A percentile compares a stretch with the other conserved stretches of the same genome.
phyloP scores from a whole-genome alignment of 768 basidiomycete species.

The Porphyrellus cyaneotinctus region DNA sequence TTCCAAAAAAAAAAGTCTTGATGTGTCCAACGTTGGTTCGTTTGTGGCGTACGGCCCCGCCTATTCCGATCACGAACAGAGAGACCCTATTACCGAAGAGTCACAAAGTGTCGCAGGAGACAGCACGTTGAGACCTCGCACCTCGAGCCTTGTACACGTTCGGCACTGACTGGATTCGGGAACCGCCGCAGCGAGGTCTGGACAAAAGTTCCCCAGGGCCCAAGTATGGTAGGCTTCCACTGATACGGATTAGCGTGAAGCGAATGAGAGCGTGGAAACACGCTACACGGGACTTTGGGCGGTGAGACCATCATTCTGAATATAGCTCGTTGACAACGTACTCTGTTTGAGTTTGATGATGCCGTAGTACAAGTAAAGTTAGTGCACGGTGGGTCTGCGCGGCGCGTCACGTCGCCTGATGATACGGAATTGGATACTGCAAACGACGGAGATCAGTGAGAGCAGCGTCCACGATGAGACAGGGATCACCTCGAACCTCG shows the following conservation, averaged over 20 bases:
- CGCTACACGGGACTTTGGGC: not conserved
- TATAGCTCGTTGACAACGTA: slow-evolving; percentile 3
- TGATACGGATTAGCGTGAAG: not conserved
- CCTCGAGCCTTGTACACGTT: slow-evolving; percentile 3
- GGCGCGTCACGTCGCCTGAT: not conserved
- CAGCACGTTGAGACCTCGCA: slow-evolving; percentile 10
- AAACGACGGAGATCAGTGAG: slow-evolving; percentile 22
- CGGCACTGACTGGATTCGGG: not conserved
- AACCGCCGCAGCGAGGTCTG: not conserved
- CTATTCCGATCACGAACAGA: slow-evolving; percentile 7
- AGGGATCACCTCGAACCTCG: not conserved
- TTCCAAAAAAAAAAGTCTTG: not conserved
- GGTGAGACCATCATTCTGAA: slow-evolving; percentile 2
- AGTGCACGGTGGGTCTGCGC: not conserved
- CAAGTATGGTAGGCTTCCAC: slow-evolving; percentile 1
- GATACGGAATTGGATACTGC: slow-evolving; percentile 19
- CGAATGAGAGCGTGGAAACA: not conserved
- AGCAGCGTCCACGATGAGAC: slow-evolving; percentile 11
- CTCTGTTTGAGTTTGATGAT: slow-evolving; percentile 2
- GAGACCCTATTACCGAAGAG: slow-evolving; percentile 6
- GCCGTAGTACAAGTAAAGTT: not conserved
- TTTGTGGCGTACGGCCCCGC: slow-evolving; percentile 1
- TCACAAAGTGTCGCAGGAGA: slow-evolving; percentile 4
- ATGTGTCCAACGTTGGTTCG: not conserved
- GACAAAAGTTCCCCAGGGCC: not conserved